These are phyloP conservation scores for Penicillium sp. DNA, from an alignment of 2,329 filamentous ascomycete genomes.

Conservation along the genomic window DNA sequence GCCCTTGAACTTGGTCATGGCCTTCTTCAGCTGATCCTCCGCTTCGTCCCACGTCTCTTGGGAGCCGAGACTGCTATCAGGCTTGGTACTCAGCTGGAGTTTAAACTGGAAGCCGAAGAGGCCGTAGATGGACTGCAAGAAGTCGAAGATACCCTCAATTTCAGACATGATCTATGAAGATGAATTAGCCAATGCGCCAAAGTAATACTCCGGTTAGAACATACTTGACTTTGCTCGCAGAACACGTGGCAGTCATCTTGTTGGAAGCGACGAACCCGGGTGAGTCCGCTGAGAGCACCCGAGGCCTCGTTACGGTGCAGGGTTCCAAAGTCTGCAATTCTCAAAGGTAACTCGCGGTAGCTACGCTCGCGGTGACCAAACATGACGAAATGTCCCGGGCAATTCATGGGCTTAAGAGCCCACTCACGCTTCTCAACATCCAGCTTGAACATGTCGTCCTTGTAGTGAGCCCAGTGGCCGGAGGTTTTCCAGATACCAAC, in stretches of 20 bases:
- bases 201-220: neutral
- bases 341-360: constrained; percentile 84
- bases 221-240: constrained; percentile 72
- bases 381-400: constrained; percentile 31
- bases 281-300: constrained; percentile 83
- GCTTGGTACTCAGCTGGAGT: constrained; percentile 85
- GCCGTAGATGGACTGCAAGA: constrained; percentile 73
- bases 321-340: constrained; percentile 93
- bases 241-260: constrained; percentile 91
- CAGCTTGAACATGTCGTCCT: constrained; percentile 94
- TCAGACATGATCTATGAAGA: constrained; percentile 58
- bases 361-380: constrained; percentile 69
- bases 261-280: constrained; percentile 86
- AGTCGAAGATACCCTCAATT: constrained; percentile 81
- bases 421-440: constrained; percentile 74
- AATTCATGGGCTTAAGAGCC: constrained; percentile 97
- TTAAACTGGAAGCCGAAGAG: constrained; percentile 87
- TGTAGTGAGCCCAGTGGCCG: constrained; percentile 89
- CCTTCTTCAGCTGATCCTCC: constrained; percentile 72
- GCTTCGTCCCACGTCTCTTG: constrained; percentile 76
- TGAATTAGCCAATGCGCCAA: constrained; percentile 8
- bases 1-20: constrained; percentile 71
- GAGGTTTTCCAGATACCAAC: constrained; percentile 88
- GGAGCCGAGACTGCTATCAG: constrained; percentile 76
- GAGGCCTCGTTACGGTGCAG: constrained; percentile 94